Evolutionary conservation across 257 asterid genomes (phyloP).

Genomic region (Cruciata laevipes): DNA sequence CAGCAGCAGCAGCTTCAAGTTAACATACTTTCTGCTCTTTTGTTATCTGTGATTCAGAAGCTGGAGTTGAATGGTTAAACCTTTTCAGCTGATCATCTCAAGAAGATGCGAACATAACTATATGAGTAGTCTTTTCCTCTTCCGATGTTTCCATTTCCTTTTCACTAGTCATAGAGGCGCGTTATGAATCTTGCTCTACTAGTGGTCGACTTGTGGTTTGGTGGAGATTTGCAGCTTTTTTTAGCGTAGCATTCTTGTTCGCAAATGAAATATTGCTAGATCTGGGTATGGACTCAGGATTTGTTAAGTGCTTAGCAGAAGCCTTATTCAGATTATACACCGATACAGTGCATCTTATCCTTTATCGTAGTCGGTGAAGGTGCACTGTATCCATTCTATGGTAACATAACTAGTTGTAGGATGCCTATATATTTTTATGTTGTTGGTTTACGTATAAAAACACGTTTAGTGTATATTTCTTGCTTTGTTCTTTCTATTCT

Average conservation of each 20-base stretch:
- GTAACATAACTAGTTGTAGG: neutral
- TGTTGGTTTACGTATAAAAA: neutral
- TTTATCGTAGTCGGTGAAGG: neutral
- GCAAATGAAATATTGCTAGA: neutral
- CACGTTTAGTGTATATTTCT: too few relatives aligned
- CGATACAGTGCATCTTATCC: neutral
- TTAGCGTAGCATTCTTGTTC: neutral
- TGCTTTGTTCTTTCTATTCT: neutral
- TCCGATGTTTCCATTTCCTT: neutral
- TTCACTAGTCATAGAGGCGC: neutral
- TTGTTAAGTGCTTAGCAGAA: neutral
- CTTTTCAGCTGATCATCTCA: slow-evolving; percentile 11
- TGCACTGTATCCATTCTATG: neutral
- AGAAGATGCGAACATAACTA: neutral
- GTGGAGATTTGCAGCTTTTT: neutral
- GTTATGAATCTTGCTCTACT: neutral
- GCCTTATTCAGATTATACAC: neutral
- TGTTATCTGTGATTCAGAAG: slow-evolving; percentile 20
- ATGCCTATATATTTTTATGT: neutral
- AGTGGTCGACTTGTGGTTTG: neutral
- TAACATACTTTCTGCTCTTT: slow-evolving; percentile 4
- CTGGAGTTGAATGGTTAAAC: slow-evolving; percentile 13
- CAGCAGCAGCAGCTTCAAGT: slow-evolving; percentile 17
- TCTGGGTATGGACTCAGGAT: neutral
- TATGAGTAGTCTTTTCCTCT: neutral